Conservation (phyloP, 495 filamentous ascomycete species). For the Hypomontagnella submonticulosa region DNA sequence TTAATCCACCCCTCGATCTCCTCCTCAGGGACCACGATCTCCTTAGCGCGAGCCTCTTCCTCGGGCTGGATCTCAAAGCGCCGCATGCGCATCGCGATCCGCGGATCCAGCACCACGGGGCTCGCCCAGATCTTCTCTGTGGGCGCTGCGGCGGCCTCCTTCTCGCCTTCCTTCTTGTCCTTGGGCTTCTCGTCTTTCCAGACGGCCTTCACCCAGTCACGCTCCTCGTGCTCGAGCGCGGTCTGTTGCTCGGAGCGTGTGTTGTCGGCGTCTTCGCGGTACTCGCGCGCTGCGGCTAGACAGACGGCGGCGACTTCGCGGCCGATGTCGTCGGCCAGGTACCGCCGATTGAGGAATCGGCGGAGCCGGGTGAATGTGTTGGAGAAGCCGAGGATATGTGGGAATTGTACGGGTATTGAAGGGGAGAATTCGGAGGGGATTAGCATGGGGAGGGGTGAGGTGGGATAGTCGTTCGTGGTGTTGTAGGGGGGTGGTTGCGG, state of each 20-base stretch:
- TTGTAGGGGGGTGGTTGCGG: constrained; percentile 73
- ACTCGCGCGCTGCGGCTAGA: constrained; percentile 69
- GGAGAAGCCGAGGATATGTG: constrained; percentile 92
- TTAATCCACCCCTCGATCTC: constrained; percentile 74
- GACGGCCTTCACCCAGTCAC: constrained; percentile 85
- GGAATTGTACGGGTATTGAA: constrained; percentile 77
- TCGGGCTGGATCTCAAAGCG: constrained; percentile 73
- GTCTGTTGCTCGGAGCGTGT: constrained; percentile 71
- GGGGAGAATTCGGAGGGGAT: constrained; percentile 72
- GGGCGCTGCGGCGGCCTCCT: constrained; percentile 27
- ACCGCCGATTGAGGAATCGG: constrained; percentile 87
- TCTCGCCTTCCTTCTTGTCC: constrained; percentile 73
- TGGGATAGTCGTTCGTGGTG: constrained; percentile 72
- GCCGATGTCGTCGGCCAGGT: constrained; percentile 86
- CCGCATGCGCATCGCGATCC: constrained; percentile 84
- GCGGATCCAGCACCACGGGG: constrained; percentile 78
- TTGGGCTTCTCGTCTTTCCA: constrained; percentile 76
- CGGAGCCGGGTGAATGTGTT: constrained; percentile 88
- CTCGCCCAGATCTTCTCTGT: constrained; percentile 79
- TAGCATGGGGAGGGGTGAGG: constrained; percentile 66
- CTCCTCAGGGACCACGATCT: constrained; percentile 70
- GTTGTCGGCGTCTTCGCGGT: constrained; percentile 46
- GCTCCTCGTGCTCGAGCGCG: constrained; percentile 80
- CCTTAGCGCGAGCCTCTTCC: constrained; percentile 72
- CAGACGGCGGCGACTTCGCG: constrained; percentile 89